phyloP scores from a whole-genome alignment of 768 basidiomycete genomes.

The Tulasnella sp. region DNA sequence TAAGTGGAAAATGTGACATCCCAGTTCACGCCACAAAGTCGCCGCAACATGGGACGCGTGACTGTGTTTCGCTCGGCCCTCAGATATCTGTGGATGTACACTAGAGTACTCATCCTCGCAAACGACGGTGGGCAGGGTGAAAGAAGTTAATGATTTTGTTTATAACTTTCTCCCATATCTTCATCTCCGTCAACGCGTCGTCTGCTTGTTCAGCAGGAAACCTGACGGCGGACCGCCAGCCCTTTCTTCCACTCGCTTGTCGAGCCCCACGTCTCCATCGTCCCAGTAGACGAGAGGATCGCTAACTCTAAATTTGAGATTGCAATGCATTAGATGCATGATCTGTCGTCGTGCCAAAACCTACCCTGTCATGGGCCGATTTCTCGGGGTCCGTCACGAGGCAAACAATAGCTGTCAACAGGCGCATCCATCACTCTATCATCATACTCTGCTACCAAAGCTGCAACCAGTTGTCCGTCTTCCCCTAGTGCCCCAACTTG shows the following conservation, averaged over 20 bases:
- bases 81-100: too few species aligned
- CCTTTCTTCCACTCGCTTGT: constrained; percentile 73
- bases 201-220: constrained; percentile 72
- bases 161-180: constrained; percentile 31
- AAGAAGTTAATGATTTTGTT: too few species aligned
- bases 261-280: constrained; percentile 70
- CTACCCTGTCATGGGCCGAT: constrained; percentile 77
- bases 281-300: constrained; percentile 77
- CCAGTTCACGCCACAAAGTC: too few species aligned
- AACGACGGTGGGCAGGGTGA: too few species aligned
- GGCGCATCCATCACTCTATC: constrained; percentile 68
- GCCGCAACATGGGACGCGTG: too few species aligned
- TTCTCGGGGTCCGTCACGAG: neutral
- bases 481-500: constrained; percentile 38
- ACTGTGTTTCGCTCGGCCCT: too few species aligned
- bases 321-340: neutral
- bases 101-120: too few species aligned
- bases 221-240: constrained; percentile 78
- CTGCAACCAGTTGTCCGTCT: constrained; percentile 56
- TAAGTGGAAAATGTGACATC: too few species aligned
- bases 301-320: constrained; percentile 47
- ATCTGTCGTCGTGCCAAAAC: constrained; percentile 19
- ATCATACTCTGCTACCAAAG: constrained; percentile 76
- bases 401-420: neutral
- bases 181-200: constrained; percentile 38